Percentiles rank a stretch among this genome's conserved stretches.
These are phyloP conservation scores for Chlorella sp. DNA, from an alignment of 139 green algal genomes.

Conservation along the genomic window DNA sequence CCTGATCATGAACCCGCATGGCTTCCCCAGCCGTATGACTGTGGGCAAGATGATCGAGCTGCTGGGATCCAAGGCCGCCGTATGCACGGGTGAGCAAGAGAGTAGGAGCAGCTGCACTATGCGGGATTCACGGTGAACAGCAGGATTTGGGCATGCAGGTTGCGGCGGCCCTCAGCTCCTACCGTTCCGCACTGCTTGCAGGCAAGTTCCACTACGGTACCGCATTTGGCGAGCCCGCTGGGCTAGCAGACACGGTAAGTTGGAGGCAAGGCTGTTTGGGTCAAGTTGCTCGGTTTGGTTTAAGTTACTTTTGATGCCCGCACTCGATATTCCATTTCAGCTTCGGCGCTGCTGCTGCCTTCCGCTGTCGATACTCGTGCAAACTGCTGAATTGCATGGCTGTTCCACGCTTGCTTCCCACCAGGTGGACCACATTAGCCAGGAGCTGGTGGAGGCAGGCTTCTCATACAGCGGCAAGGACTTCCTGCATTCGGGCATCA, in stretches of 20 bases:
- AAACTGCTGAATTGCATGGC: too few species aligned
- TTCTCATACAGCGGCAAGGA: constrained; percentile 96
- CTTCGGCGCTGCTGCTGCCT: too few species aligned
- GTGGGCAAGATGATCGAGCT: constrained; percentile 99
- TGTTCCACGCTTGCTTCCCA: too few species aligned
- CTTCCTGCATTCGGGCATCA: constrained; percentile 91
- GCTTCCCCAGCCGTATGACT: constrained; percentile 85
- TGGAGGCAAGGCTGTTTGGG: neutral
- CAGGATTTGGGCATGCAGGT: too few species aligned
- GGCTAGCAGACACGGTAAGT: constrained; percentile 77
- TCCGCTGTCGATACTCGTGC: too few species aligned
- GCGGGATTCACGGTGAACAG: too few species aligned
- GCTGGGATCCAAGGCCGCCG: constrained; percentile 92
- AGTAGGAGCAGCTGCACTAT: neutral
- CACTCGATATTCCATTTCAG: too few species aligned
- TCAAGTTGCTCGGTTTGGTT: too few species aligned
- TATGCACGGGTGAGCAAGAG: constrained; percentile 49
- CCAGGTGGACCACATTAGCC: constrained; percentile 65
- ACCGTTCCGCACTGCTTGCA: too few species aligned
- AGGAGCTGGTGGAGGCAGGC: constrained; percentile 85
- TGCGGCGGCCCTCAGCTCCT: too few species aligned
- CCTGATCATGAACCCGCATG: constrained; percentile 91
- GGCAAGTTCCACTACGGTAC: constrained; percentile 89
- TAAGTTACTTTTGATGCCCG: too few species aligned
- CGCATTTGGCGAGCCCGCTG: constrained; percentile 92